Percentiles rank a stretch among this genome's conserved stretches.
Evolutionary conservation across 768 basidiomycete genomes (phyloP).

Genomic region (Floccularia luteovirens): DNA sequence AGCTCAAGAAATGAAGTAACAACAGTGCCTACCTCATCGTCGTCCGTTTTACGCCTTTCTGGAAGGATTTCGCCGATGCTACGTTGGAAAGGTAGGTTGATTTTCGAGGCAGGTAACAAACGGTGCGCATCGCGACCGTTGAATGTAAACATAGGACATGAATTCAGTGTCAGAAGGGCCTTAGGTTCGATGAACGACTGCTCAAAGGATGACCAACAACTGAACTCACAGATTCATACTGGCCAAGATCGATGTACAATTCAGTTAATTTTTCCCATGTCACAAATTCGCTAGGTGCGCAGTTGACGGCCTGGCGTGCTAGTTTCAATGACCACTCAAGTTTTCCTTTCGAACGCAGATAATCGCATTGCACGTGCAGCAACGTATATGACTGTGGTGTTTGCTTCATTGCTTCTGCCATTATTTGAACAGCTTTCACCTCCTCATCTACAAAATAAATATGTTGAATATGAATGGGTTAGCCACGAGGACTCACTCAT

Average conservation of each 20-base stretch:
- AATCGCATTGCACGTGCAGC: conserved; percentile 92
- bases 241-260: conserved; percentile 83
- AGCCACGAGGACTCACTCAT: conserved; percentile 73
- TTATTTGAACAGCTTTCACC: conserved; percentile 95
- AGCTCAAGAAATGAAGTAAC: neutral
- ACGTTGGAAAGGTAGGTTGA: conserved; percentile 82
- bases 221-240: conserved; percentile 66
- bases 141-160: conserved; percentile 99
- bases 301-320: conserved; percentile 93
- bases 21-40: conserved; percentile 58
- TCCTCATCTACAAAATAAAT: conserved; percentile 69
- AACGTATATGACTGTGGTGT: conserved; percentile 92
- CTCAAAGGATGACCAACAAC: conserved; percentile 4
- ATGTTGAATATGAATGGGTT: neutral
- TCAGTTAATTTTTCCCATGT: conserved; percentile 99
- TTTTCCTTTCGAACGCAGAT: conserved; percentile 80
- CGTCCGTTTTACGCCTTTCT: conserved; percentile 71
- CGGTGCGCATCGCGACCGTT: conserved; percentile 94
- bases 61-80: conserved; percentile 89
- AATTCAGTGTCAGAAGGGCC: conserved; percentile 90
- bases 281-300: conserved; percentile 96
- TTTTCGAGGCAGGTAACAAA: conserved; percentile 66
- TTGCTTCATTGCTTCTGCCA: conserved; percentile 73
- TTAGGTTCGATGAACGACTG: conserved; percentile 8
- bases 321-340: conserved; percentile 86